These are phyloP conservation scores for Myxozyma sirexii DNA, from an alignment of 805 yeast species.

Conservation along the genomic window DNA sequence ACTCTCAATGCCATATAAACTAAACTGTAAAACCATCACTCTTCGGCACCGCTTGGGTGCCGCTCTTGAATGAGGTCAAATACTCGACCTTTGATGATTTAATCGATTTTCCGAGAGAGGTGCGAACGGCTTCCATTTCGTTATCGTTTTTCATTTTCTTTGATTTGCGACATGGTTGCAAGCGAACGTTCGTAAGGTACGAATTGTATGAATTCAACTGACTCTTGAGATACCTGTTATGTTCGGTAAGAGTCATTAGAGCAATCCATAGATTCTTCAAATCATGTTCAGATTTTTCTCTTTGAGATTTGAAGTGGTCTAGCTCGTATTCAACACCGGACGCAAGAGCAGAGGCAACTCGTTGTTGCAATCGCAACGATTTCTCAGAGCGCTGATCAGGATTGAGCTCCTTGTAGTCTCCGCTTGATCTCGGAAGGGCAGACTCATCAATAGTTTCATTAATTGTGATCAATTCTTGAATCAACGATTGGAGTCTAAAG, in stretches of 20 bases:
- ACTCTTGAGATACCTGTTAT: conserved; percentile 43
- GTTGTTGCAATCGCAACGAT: background rate
- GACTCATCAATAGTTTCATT: conserved; percentile 8
- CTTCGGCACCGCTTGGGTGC: conserved; percentile 15
- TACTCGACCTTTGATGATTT: conserved; percentile 22
- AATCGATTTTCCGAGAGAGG: background rate
- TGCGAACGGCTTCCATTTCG: too few relatives aligned
- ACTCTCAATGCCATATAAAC: too few relatives aligned
- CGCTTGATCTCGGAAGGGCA: background rate
- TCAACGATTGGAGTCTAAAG: conserved; percentile 39
- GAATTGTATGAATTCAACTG: conserved; percentile 45
- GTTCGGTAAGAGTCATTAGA: conserved; percentile 41
- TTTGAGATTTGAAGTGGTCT: conserved; percentile 42
- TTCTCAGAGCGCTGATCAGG: too few relatives aligned
- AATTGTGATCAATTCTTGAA: conserved; percentile 37
- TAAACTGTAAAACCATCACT: background rate
- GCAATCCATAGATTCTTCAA: conserved; percentile 41
- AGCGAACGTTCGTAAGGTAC: conserved; percentile 43
- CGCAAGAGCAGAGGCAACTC: conserved; percentile 35
- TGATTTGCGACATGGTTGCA: conserved; percentile 41
- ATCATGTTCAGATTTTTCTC: conserved; percentile 39
- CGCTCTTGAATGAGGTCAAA: background rate
- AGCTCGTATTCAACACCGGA: conserved; percentile 44
- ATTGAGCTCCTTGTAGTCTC: too few relatives aligned
- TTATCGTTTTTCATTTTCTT: too few relatives aligned